Conservation (phyloP, 1,139 yeast species). For the Candida sp. region DNA sequence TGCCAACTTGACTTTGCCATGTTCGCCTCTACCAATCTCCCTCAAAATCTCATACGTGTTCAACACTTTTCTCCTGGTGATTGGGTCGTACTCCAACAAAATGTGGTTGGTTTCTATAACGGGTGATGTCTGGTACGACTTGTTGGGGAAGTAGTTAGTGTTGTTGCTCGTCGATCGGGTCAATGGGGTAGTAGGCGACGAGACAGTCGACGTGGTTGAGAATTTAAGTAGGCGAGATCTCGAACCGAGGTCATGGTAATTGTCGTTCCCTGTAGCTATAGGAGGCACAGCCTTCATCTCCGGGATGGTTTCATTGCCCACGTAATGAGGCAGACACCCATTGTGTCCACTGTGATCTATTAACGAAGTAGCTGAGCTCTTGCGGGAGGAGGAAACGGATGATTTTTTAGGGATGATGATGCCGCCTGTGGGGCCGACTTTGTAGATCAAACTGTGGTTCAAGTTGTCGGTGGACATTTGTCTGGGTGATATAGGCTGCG, state of each 20-base stretch:
- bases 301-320: slow-evolving; percentile 1
- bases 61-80: slow-evolving; percentile 79
- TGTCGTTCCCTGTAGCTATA: background rate
- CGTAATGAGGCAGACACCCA: background rate
- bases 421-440: slow-evolving; percentile 28
- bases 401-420: slow-evolving; percentile 19
- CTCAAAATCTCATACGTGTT: slow-evolving; percentile 89
- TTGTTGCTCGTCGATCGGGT: background rate
- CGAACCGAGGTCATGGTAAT: background rate
- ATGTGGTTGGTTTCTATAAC: slow-evolving; percentile 90
- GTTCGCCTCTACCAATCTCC: slow-evolving; percentile 96
- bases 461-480: slow-evolving; percentile 15
- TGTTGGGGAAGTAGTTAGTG: slow-evolving; percentile 8
- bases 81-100: slow-evolving; percentile 86
- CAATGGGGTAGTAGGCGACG: slow-evolving; percentile 1
- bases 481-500: slow-evolving; percentile 13
- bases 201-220: background rate
- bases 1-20: slow-evolving; percentile 96
- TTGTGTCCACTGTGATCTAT: slow-evolving; percentile 7
- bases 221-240: background rate
- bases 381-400: slow-evolving; percentile 22
- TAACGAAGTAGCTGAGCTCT: slow-evolving; percentile 19
- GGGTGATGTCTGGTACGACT: slow-evolving; percentile 15
- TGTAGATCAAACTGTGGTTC: slow-evolving; percentile 33
- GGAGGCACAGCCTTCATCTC: slow-evolving; percentile 1